Percentiles rank a stretch among this genome's conserved stretches.
Evolutionary conservation across 257 asterid species (phyloP).

Genomic region (Solanum ossicruentum): DNA sequence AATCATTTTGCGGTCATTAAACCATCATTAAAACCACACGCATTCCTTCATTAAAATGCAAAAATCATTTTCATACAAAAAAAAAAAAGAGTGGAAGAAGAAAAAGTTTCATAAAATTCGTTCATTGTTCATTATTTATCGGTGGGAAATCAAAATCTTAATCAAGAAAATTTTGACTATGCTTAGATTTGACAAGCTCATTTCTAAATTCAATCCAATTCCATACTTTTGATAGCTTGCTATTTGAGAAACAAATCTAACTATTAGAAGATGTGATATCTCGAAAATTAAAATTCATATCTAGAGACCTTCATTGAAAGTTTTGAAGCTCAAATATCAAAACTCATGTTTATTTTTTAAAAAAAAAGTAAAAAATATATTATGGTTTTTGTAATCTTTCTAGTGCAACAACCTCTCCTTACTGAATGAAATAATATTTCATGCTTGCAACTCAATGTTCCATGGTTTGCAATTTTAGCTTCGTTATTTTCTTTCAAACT

Average conservation of each 20-base stretch:
- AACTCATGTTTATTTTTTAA: too few species aligned
- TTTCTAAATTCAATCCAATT: neutral
- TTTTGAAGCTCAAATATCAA: neutral
- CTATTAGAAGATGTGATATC: neutral
- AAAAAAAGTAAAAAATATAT: too few species aligned
- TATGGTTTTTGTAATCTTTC: neutral
- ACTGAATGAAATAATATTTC: neutral
- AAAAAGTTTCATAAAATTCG: neutral
- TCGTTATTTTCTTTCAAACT: neutral
- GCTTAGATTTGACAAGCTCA: too few species aligned
- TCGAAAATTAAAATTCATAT: neutral
- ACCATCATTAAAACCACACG: neutral
- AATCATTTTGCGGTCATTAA: neutral
- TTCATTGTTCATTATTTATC: neutral
- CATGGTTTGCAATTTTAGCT: neutral
- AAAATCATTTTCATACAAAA: neutral
- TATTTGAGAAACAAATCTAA: neutral
- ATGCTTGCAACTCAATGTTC: neutral
- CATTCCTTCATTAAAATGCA: neutral
- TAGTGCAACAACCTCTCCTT: neutral
- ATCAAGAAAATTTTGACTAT: neutral
- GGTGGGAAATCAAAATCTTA: too few species aligned
- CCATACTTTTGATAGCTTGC: neutral
- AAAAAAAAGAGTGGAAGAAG: too few species aligned
- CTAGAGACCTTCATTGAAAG: neutral